phyloP scores from a whole-genome alignment of 2,329 filamentous ascomycete species.

The Pseudopithomyces chartarum region DNA sequence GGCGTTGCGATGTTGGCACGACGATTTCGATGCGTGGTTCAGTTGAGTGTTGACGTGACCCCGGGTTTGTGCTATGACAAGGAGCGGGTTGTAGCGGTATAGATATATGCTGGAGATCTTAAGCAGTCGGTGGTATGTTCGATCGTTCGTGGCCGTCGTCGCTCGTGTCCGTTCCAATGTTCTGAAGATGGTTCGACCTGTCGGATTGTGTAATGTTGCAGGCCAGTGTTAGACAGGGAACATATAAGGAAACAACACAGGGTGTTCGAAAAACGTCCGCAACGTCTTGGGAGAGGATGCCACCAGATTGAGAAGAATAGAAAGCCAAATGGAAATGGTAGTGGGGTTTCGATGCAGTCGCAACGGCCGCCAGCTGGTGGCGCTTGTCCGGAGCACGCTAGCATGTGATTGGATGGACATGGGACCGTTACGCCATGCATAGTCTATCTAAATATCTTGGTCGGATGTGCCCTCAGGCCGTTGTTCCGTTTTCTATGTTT shows the following conservation, averaged over 20 bases:
- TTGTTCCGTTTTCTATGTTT: background rate
- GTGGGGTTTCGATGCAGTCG: slow-evolving; percentile 3
- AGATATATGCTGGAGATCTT: background rate
- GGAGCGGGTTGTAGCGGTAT: background rate
- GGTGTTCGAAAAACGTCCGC: background rate
- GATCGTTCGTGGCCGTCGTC: background rate
- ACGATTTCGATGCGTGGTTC: background rate
- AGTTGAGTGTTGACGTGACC: background rate
- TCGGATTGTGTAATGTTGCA: background rate
- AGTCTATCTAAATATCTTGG: no score
- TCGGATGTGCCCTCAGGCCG: no score
- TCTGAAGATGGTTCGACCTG: background rate
- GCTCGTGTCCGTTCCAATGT: slow-evolving; percentile 2
- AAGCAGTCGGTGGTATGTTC: background rate
- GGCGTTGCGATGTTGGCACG: background rate
- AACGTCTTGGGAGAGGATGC: background rate
- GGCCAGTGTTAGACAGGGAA: background rate
- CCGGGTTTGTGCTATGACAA: background rate
- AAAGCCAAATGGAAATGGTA: background rate
- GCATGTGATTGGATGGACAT: background rate
- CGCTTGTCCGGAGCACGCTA: slow-evolving; percentile 3
- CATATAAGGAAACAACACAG: background rate
- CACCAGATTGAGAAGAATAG: background rate
- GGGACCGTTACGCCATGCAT: background rate
- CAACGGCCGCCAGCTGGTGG: background rate